phyloP scores from a whole-genome alignment of 2,329 filamentous ascomycete genomes.

The Cercospora brassicicola region DNA sequence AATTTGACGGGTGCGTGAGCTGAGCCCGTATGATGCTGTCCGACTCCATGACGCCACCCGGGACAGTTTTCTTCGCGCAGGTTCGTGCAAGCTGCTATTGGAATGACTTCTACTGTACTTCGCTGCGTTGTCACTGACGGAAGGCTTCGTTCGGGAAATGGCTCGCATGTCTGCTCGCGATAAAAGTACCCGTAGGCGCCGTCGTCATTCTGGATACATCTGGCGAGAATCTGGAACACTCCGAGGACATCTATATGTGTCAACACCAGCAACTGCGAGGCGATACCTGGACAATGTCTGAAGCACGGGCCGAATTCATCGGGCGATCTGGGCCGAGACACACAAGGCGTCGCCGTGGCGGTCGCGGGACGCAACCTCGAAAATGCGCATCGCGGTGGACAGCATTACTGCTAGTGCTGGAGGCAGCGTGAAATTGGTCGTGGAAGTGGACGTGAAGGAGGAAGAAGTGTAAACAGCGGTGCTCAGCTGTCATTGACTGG shows the following conservation, averaged over 20 bases:
- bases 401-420: background rate
- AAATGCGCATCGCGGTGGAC: background rate
- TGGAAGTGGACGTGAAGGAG: background rate
- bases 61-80: background rate
- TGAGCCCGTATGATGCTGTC: background rate
- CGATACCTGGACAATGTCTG: background rate
- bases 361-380: background rate
- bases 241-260: background rate
- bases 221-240: background rate
- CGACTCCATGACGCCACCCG: too few species aligned
- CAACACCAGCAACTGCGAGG: background rate
- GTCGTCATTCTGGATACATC: background rate
- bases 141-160: background rate
- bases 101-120: background rate
- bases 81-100: background rate
- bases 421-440: background rate
- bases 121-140: background rate
- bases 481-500: background rate
- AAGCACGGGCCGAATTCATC: background rate
- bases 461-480: background rate
- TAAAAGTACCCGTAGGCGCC: background rate
- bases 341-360: background rate
- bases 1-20: too few species aligned
- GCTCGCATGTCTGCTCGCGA: background rate
- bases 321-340: background rate